phyloP scores from a whole-genome alignment of 345 rosid genomes.

The Aethionema arabicum region DNA sequence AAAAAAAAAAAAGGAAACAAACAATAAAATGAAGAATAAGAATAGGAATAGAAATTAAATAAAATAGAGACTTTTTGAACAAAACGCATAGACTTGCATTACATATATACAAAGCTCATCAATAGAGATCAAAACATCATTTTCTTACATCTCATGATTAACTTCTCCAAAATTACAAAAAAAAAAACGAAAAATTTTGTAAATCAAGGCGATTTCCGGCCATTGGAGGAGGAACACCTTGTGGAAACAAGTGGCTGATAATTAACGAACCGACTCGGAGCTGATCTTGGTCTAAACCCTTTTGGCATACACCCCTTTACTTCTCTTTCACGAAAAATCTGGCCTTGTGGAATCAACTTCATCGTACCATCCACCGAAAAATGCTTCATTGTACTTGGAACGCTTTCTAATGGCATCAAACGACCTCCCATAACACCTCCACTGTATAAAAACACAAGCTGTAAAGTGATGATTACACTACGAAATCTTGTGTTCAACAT shows the following conservation, averaged over 20 bases:
- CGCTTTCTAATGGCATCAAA: slow-evolving; percentile 46
- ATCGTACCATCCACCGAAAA: slow-evolving; percentile 36
- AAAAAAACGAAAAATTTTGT: background rate
- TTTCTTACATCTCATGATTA: background rate
- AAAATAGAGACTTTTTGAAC: no score
- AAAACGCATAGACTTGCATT: no score
- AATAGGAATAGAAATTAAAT: background rate
- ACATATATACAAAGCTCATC: background rate
- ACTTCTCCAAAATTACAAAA: background rate
- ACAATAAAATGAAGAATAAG: background rate
- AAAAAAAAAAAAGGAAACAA: no score
- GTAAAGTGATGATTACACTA: slow-evolving; percentile 25
- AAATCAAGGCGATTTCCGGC: slow-evolving; percentile 26
- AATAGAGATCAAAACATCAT: slow-evolving; percentile 24
- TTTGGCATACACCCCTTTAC: slow-evolving; percentile 78
- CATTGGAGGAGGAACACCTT: slow-evolving; percentile 39
- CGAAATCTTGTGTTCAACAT: slow-evolving; percentile 23
- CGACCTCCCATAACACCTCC: slow-evolving; percentile 52
- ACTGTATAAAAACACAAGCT: slow-evolving; percentile 10
- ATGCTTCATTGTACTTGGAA: slow-evolving; percentile 67
- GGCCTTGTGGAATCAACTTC: slow-evolving; percentile 48
- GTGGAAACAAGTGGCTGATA: slow-evolving; percentile 56
- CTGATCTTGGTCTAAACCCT: slow-evolving; percentile 65
- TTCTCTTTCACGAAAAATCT: slow-evolving; percentile 44
- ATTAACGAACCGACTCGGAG: slow-evolving; percentile 87